Percentiles rank a stretch among this genome's conserved stretches.
These are phyloP conservation scores for Adansonia rubrostipa DNA, from an alignment of 441 rosid genomes.

Conservation along the genomic window DNA sequence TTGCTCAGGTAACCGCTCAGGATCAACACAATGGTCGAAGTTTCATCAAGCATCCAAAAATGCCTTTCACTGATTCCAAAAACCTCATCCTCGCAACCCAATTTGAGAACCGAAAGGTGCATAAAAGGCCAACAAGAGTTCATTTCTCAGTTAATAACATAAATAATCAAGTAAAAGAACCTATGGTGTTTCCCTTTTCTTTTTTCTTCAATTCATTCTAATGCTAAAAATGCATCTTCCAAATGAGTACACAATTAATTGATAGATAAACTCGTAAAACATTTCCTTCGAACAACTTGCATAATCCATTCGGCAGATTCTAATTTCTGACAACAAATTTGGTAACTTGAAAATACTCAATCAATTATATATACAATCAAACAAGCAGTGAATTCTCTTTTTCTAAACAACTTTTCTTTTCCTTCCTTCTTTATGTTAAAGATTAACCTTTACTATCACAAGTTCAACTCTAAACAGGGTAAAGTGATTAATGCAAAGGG, in stretches of 20 bases:
- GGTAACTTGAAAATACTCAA: neutral
- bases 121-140: neutral
- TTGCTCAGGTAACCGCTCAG: slow-evolving; percentile 76
- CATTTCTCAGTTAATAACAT: neutral
- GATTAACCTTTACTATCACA: neutral
- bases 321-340: neutral
- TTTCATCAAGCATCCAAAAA: slow-evolving; percentile 41
- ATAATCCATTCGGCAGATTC: neutral
- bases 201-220: neutral
- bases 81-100: slow-evolving; percentile 54
- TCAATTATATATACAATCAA: neutral
- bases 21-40: slow-evolving; percentile 51
- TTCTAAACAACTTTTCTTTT: neutral
- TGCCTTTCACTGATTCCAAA: slow-evolving; percentile 30
- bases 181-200: neutral
- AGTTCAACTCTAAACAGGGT: neutral
- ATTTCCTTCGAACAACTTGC: neutral
- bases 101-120: neutral
- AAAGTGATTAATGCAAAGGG: neutral
- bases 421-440: neutral
- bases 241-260: neutral
- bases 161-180: neutral
- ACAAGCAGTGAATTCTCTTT: neutral
- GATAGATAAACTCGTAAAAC: neutral
- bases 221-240: neutral